phyloP scores from a whole-genome alignment of 1,284 basidiomycete genomes.

The Malassezia slooffiae region DNA sequence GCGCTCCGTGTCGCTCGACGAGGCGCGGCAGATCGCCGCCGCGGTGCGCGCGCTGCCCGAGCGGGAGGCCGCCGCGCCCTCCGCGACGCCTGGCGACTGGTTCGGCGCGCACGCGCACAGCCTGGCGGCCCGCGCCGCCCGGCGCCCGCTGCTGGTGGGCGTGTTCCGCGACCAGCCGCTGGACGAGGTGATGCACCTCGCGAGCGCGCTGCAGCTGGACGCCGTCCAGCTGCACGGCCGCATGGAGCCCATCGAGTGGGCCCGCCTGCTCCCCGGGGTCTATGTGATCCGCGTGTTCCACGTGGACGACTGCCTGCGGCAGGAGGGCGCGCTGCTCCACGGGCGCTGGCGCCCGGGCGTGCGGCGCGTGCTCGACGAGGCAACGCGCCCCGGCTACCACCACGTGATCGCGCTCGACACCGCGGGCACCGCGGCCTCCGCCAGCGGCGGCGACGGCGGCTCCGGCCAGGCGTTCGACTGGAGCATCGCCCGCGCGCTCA shows the following conservation, averaged over 20 bases:
- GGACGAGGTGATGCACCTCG: constrained; percentile 26
- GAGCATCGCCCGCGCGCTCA: constrained; percentile 21
- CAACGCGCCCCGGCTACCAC: constrained; percentile 32
- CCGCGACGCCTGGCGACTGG: constrained; percentile 21
- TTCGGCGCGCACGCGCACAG: constrained; percentile 27
- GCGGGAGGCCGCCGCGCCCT: neutral
- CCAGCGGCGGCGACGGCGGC: constrained; percentile 23
- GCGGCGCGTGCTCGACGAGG: constrained; percentile 23
- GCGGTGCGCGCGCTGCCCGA: constrained; percentile 25
- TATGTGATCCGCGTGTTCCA: constrained; percentile 40
- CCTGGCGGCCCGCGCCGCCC: constrained; percentile 20
- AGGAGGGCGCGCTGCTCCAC: neutral
- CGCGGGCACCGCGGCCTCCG: constrained; percentile 13
- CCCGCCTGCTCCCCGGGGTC: constrained; percentile 36
- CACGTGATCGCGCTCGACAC: constrained; percentile 40
- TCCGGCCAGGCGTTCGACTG: constrained; percentile 35
- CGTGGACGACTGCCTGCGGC: constrained; percentile 15
- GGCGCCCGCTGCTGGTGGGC: constrained; percentile 36
- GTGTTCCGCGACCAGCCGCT: constrained; percentile 44
- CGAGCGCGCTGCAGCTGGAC: constrained; percentile 29
- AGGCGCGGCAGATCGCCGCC: constrained; percentile 30
- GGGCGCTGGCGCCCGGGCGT: neutral
- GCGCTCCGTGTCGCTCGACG: constrained; percentile 23
- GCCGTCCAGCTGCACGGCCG: constrained; percentile 44
- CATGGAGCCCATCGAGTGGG: constrained; percentile 35